Base-by-base conservation (phyloP, 2,329 filamentous ascomycete genomes). In the Microsporum audouinii region DNA sequence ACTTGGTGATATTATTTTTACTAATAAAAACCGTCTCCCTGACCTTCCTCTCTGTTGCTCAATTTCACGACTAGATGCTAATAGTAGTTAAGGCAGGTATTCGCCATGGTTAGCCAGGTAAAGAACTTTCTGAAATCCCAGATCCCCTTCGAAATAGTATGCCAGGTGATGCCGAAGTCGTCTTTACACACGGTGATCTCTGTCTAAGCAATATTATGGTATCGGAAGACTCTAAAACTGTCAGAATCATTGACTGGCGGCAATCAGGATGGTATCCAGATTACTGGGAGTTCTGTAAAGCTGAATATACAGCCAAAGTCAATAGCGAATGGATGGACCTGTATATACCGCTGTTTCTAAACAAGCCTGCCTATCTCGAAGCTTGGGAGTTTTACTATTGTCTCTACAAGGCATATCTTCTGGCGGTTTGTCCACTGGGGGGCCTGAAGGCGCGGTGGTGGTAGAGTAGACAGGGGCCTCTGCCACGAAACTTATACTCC, bases 131-230 rank as follows among this genome's bases (percentile, higher is more conserved):
- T 2, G 63, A 67, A 1, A 66, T 66, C 34, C 58, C 69, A 2
- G 70, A 72, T 55, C 68, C 70, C 38, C 71, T 68, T 56, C 68
- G 70, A 33, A 45, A 69, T 45, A 64, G 69, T 2, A 63, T 73
- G 2, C 68, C 68, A 4, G 69, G 71, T 64, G 63, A 71, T 62
- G 65, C 67, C 59, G 60, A 63, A 10, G 72, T 74, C 34, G 69
- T 66, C n/a, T 73, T 73, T 59, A 74, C 70, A 2, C 71, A 74
- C 62, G 66, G 65, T 31, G 72, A 75, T 65, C 67, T 75, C 39
- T 69, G 73, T 63, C 70, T 58, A 36, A 70, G 67, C 47, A 74
- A 73, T 49, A 67, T 74, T 39, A 67, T 73, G n/a, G 43, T 72
- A 27, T 66, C 67, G n/a, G 56, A 56, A 31, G 17, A 61, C 17